Evolutionary conservation across 1,139 yeast species (phyloP), one percentile per base, ranked within the genome.

Genomic region (Kodamaea ohmeri): DNA sequence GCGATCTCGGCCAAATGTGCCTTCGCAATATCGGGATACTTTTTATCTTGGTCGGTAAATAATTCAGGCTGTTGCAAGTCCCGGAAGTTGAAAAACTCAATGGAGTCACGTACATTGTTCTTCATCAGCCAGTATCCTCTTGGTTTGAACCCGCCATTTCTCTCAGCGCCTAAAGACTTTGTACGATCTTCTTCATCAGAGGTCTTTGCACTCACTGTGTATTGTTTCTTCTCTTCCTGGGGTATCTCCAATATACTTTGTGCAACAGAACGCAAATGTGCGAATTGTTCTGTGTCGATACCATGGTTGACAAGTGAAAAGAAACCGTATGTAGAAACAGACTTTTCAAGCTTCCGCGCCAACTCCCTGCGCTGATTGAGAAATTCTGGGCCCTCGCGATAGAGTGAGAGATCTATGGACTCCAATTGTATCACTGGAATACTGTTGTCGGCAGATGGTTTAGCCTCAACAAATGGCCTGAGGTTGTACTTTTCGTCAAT

Each of bases 131-230:
- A 68, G 42, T 67, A 66, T 0, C 71, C 72, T 42, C 53, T 61
- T 21, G 78, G 78, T 44, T 72, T 72, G 51, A 57, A 72, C 0
- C 77, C 77, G 21, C 58, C 54, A 8, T 75, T 75, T 34, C 76
- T 55, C 43, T 71, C 75, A 9, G 71, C 73, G 1, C 78, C 77
- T 17, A 32, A 59, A 2, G 65, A 58, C 15, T 55, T 58, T 5
- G 56, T 27, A 16, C 65, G 42, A 35, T 62, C 65, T 45, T 62
- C 66, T 4, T 52, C 42, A 41, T 60, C 65, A 1, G 65, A 52
- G 25, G 58, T 58, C 45, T 50, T 48, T 2, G 68, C 63, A 14
- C 76, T 73, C 2, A 73, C 71, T 24, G 67, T 51, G 42, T 62
- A 67, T 22, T 61, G 48, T n/a, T 48, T 43, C 47, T 73, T 71